These are phyloP conservation scores for Claviceps sp. DNA, from an alignment of 2,329 filamentous ascomycete species.

Conservation along the genomic window DNA sequence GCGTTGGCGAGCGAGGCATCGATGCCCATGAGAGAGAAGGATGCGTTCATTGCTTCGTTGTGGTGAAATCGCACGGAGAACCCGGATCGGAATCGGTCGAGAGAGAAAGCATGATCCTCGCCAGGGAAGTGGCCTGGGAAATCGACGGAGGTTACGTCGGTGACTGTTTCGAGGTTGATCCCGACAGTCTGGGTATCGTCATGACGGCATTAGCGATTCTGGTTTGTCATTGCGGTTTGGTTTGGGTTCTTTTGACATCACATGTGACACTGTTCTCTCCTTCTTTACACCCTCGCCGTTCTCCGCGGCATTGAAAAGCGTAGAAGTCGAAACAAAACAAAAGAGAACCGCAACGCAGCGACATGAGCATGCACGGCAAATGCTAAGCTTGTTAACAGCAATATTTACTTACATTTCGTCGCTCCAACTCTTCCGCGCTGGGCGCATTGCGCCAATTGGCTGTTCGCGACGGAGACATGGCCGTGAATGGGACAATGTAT, in stretches of 20 bases:
- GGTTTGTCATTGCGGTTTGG: not conserved
- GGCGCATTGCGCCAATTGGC: slow-evolving; percentile 24
- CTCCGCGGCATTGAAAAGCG: not conserved
- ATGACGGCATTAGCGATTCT: not conserved
- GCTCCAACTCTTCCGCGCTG: slow-evolving; percentile 43
- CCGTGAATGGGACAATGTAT: not conserved
- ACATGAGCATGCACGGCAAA: not conserved
- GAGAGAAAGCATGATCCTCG: slow-evolving; percentile 71
- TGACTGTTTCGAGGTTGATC: slow-evolving; percentile 82
- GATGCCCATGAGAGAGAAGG: slow-evolving; percentile 83
- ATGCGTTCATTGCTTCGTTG: slow-evolving; percentile 62
- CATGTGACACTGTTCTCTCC: too few species aligned
- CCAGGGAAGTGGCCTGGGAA: slow-evolving; percentile 84
- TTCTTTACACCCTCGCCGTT: not conserved
- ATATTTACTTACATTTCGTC: slow-evolving; percentile 39
- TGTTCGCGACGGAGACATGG: slow-evolving; percentile 21
- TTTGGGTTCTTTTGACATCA: not conserved
- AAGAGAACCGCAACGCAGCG: not conserved
- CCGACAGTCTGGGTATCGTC: slow-evolving; percentile 54
- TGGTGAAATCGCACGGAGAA: slow-evolving; percentile 74
- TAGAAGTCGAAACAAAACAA: not conserved
- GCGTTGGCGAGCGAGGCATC: slow-evolving; percentile 93
- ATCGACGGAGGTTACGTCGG: slow-evolving; percentile 77
- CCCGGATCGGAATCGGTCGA: slow-evolving; percentile 56
- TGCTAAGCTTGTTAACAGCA: not conserved